Base-by-base conservation (phyloP, 176 grass and related monocot species). In the Dendrocalamus sinicus region DNA sequence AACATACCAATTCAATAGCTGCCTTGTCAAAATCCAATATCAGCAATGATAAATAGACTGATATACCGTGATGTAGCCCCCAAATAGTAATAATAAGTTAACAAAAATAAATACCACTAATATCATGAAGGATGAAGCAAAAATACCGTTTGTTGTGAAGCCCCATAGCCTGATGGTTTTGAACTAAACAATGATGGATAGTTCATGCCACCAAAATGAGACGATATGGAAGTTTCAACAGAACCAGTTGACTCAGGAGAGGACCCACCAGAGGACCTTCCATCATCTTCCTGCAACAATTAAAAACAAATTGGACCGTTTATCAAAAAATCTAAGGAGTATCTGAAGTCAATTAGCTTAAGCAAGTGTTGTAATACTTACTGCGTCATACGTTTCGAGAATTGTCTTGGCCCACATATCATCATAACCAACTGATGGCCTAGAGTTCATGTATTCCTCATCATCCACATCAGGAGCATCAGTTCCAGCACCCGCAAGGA, bases 391-490 rank as follows among this genome's bases (percentile, higher is more conserved):
- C 26, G 89, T 93, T 91, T 99, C 94, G 2, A 99, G 94, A 71
- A 99, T 99, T 87, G 97, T 92, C 84, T 99, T 99, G n/a, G 97
- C 94, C 97, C 97, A 99, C 88, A 96, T 92, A 83, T 96, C 97
- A 81, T 96, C 97, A 81, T 99, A 99, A 71, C 90, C 91, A 1
- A 99, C 97, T 30, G 97, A 99, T 77, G 97, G 92, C 75, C 94
- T 90, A 80, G 94, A 99, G 73, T 91, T 96, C 75, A 94, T 87
- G 78, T 91, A 94, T 84, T 99, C 96, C 81, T 98, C 93, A 72
- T 99, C 97, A 86, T 96, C 94, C 84, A 99, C 97, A 90, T 99
- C 97, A 70, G 97, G 94, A 76, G 97, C 97, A 96, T 94, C 97
- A 74, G 82, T 96, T 96, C 97, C 97, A 89, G 93, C 93, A 81